Base-by-base conservation (phyloP, 1,284 basidiomycete genomes). In the Puccinia horiana region DNA sequence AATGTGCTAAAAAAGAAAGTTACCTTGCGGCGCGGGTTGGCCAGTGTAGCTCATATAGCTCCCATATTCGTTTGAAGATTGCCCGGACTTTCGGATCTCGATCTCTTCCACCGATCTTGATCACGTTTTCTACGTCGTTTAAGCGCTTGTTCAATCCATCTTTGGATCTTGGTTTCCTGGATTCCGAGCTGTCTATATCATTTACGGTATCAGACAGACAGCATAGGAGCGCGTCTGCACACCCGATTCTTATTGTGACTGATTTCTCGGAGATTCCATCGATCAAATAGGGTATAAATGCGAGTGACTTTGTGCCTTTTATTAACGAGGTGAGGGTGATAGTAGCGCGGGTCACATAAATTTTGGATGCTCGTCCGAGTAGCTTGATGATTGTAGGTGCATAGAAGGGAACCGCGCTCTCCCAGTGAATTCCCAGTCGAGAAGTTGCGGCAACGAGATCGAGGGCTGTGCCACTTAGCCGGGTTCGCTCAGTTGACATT, bases 281-380 rank as follows among this genome's bases (percentile, higher is more conserved):
- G 5, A 89, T 86, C 26, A 94, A 88, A 85, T 91, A 90, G 0
- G 91, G 88, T 14, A 94, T 87, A 79, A 94, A 89, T 8, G 89
- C 86, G 8, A 92, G 90, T n/a, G 92, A 89, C 83, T 92, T 92
- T 0, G 93, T 92, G 73, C 90, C 88, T 83, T 92, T 90, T 80
- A 94, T 89, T 83, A 94, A 89, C 47, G 88, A 86, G 44, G 89
- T 85, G 42, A 94, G 89, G 84, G 91, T 91, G 0, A 89, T 86
- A 83, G 89, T 90, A 6, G 92, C 91, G 42, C 93, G 91, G 65
- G 89, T 89, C 83, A 91, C 88, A 86, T 93, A 91, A 75, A 95
- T 91, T 87, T 94, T 95, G 89, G 93, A 94, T 18, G 93, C 90
- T n/a, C 93, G 90, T 52, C 90, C 89, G 83, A 92, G 93, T 40